Evolutionary conservation across 2,329 filamentous ascomycete species (phyloP).

Genomic region (Stemphylium vesicarium): DNA sequence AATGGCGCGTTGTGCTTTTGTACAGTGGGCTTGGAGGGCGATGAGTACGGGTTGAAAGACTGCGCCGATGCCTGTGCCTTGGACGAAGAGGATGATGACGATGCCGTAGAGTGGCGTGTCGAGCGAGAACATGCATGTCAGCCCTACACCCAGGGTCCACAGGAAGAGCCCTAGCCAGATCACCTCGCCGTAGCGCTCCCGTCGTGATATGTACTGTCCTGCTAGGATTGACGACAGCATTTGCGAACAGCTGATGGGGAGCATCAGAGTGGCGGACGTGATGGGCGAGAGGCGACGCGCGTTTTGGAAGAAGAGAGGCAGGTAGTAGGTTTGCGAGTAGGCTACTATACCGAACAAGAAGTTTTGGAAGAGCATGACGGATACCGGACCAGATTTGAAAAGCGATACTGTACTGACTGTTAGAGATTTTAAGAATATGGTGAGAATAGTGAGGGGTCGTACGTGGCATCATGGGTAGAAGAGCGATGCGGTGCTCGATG

Average conservation of each 20-base stretch:
- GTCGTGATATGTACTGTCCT: conserved; percentile 64
- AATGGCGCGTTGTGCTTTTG: conserved; percentile 64
- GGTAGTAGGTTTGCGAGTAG: conserved; percentile 65
- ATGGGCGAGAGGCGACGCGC: conserved; percentile 55
- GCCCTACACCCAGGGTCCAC: conserved; percentile 61
- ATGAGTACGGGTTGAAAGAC: conserved; percentile 55
- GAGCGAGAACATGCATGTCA: conserved; percentile 59
- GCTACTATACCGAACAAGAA: conserved; percentile 67
- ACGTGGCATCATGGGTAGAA: conserved; percentile 65
- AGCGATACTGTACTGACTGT: conserved; percentile 51
- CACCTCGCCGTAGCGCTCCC: conserved; percentile 58
- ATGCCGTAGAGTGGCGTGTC: conserved; percentile 55
- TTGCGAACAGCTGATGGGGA: conserved; percentile 48
- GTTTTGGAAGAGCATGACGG: conserved; percentile 63
- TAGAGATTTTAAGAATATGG: background rate
- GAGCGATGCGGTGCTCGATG: conserved; percentile 62
- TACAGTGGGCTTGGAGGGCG: conserved; percentile 56
- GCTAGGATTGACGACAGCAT: conserved; percentile 54
- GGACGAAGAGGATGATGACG: conserved; percentile 59
- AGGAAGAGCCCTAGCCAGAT: conserved; percentile 55
- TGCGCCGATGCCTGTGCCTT: conserved; percentile 55
- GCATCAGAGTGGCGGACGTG: conserved; percentile 58
- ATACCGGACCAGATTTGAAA: conserved; percentile 61
- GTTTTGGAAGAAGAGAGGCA: conserved; percentile 69
- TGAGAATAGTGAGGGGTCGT: conserved; percentile 16